Conservation (phyloP, 1,139 yeast species). For the Sugiyamaella castrensis region DNA sequence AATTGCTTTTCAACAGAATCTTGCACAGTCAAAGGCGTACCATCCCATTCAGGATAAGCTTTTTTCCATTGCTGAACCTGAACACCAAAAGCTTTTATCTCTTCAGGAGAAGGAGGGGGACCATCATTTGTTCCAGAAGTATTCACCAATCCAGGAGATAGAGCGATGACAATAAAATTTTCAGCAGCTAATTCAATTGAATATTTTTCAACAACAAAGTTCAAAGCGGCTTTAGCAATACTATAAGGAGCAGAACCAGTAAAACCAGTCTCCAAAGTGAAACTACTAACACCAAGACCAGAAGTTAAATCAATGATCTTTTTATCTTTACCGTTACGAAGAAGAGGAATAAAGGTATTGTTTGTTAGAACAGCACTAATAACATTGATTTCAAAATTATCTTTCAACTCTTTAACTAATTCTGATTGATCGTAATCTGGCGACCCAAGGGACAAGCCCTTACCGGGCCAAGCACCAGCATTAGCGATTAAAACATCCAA, state of each 20-base stretch:
- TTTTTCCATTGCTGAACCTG: constrained; percentile 48
- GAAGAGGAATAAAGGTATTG: constrained; percentile 16
- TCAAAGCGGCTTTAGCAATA: constrained; percentile 18
- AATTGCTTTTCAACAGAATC: constrained; percentile 11
- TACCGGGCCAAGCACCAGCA: constrained; percentile 10
- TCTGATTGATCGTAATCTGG: background rate
- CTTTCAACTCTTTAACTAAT: constrained; percentile 3
- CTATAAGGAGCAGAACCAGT: constrained; percentile 10
- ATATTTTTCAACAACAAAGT: constrained; percentile 13
- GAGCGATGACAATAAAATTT: constrained; percentile 14
- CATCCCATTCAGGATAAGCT: constrained; percentile 7
- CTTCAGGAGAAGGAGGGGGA: constrained; percentile 42
- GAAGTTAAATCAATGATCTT: constrained; percentile 17
- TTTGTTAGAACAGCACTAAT: constrained; percentile 4
- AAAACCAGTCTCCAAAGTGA: constrained; percentile 5
- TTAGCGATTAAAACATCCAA: constrained; percentile 21
- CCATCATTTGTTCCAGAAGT: constrained; percentile 9
- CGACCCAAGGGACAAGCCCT: constrained; percentile 6
- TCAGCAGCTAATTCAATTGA: constrained; percentile 17
- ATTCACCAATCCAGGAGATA: constrained; percentile 18
- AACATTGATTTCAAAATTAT: constrained; percentile 9
- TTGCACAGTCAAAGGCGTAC: background rate
- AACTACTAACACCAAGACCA: constrained; percentile 10
- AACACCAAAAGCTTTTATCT: constrained; percentile 63
- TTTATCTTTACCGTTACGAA: constrained; percentile 15